phyloP scores from a whole-genome alignment of 805 yeast genomes.

The Lachancea meyersii region DNA sequence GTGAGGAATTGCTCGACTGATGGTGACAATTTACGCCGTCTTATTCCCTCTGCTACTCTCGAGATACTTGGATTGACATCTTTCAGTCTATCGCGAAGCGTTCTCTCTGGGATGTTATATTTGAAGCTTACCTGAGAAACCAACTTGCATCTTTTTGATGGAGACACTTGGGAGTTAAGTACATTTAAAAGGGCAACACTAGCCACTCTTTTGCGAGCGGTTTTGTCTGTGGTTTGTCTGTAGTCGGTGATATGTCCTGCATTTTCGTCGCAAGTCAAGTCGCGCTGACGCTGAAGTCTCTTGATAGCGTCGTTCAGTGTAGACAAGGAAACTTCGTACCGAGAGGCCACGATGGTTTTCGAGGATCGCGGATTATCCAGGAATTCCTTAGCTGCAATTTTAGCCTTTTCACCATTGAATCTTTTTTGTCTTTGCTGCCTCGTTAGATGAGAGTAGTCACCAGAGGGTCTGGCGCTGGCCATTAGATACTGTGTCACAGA shows the following conservation, averaged over 20 bases:
- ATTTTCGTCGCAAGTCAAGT: background rate
- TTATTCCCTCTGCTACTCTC: constrained; percentile 6
- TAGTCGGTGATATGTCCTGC: constrained; percentile 4
- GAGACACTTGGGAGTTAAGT: constrained; percentile 7
- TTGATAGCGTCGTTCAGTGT: constrained; percentile 8
- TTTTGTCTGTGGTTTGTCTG: constrained; percentile 3
- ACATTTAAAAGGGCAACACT: constrained; percentile 9
- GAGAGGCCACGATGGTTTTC: constrained; percentile 4
- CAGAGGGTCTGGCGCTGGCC: constrained; percentile 7
- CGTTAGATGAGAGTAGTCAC: constrained; percentile 10
- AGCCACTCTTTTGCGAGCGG: constrained; percentile 8
- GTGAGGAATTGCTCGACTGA: constrained; percentile 8
- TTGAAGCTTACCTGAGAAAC: constrained; percentile 8
- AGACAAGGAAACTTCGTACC: constrained; percentile 8
- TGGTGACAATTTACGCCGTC: constrained; percentile 6
- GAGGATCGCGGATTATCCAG: constrained; percentile 1
- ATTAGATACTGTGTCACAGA: constrained; percentile 4
- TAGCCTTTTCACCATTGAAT: constrained; percentile 10
- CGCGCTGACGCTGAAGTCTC: constrained; percentile 7
- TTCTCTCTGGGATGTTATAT: constrained; percentile 9
- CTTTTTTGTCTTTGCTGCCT: constrained; percentile 4
- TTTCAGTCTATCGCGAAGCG: constrained; percentile 8
- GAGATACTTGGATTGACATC: constrained; percentile 7
- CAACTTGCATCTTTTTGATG: constrained; percentile 6
- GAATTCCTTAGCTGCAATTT: constrained; percentile 7